Evolutionary conservation across 805 yeast genomes (phyloP), one percentile per base, ranked within the genome.

Genomic region (Sugiyamaella smithiae): DNA sequence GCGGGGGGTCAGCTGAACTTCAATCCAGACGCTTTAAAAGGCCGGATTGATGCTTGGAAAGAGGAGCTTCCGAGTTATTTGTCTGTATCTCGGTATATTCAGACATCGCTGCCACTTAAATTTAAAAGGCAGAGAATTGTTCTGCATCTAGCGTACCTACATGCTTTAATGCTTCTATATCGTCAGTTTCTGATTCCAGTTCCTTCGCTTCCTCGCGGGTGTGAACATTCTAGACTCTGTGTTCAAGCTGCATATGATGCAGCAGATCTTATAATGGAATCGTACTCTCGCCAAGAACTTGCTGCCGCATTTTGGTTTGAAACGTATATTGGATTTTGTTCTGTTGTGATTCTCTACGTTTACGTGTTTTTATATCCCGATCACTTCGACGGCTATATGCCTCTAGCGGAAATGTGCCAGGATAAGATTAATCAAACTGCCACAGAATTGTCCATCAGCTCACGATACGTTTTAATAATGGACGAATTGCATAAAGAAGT

Each of bases 251-350:
- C 46, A 7, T 19, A 11, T 16, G 38, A 43, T 7, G 31, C 25
- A 17, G 36, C 31, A 11, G 9, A 19, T 9, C 9, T 43, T 5
- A 43, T 43, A 9, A 43, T 31, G 19, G 22, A 17, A 20, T 12
- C 14, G 5, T 31, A 29, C n/a, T n/a, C 26, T n/a, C 14, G 22
- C 29, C 46, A 43, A 9, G 40, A 43, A 26, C 17, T 31, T 12
- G 38, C 40, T 12, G 14, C 37, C 7, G 36, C 29, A 16, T 43
- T 31, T 14, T 43, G 46, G 46, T 43, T 43, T 24, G 46, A 43
- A 38, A 32, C 46, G 20, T 43, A 43, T 16, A 22, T 43, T 12
- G 38, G 38, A 8, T 43, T 43, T 36, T 43, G 40, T 11, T 29
- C 46, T 9, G 38, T 43, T 16, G 38, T 43, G 29, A 43, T 31